A percentile compares a stretch with the other conserved stretches of the same genome.
phyloP scores from a whole-genome alignment of 352 stramenopile genomes.

The Saprolegnia parasitica region DNA sequence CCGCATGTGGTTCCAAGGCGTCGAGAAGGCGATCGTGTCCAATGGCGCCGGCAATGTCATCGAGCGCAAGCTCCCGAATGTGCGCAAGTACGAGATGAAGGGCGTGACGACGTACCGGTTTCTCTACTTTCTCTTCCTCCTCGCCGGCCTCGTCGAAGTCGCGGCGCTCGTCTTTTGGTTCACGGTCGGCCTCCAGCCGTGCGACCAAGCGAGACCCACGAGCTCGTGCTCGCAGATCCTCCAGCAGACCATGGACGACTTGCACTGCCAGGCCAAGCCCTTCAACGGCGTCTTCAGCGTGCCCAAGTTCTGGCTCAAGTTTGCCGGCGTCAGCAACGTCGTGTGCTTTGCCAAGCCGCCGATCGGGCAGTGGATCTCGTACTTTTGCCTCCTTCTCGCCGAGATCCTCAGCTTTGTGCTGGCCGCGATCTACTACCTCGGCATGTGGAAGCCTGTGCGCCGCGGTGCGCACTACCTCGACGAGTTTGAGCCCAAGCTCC shows the following conservation, averaged over 20 bases:
- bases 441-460: conserved; percentile 86
- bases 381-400: conserved; percentile 61
- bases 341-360: conserved; percentile 71
- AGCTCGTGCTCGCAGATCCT: conserved; percentile 59
- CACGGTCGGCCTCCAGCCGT: conserved; percentile 69
- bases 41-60: conserved; percentile 79
- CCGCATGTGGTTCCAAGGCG: conserved; percentile 76
- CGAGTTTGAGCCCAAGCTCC: conserved; percentile 77
- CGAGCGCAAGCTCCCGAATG: conserved; percentile 80
- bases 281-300: conserved; percentile 67
- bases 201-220: conserved; percentile 45
- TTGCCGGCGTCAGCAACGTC: conserved; percentile 63
- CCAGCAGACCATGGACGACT: conserved; percentile 46
- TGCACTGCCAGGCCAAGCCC: conserved; percentile 42
- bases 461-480: conserved; percentile 84
- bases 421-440: conserved; percentile 77
- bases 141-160: conserved; percentile 64
- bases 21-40: conserved; percentile 67
- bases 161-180: conserved; percentile 76
- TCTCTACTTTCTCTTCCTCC: conserved; percentile 74
- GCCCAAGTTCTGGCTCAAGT: conserved; percentile 66
- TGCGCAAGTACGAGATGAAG: conserved; percentile 88
- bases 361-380: conserved; percentile 74
- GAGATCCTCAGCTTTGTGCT: conserved; percentile 69
- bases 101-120: conserved; percentile 70